Conservation (phyloP, 129 eudicot genomes). For the Arctium lappa region DNA sequence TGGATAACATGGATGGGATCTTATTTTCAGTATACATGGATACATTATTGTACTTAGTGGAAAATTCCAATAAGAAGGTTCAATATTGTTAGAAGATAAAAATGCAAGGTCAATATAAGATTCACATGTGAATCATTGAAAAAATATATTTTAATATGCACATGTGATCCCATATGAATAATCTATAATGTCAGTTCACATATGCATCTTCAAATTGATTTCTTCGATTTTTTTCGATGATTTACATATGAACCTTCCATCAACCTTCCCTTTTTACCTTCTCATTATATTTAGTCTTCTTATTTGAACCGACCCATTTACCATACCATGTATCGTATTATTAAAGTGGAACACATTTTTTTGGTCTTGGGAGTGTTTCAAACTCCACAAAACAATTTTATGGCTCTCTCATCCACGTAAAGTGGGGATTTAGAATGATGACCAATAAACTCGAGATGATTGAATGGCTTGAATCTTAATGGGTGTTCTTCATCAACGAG, state of each 20-base stretch:
- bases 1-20: not conserved
- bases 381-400: not conserved
- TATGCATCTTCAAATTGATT: not conserved
- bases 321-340: not conserved
- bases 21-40: no score
- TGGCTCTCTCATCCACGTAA: not conserved
- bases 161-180: not conserved
- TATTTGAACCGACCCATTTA: not conserved
- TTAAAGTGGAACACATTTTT: not conserved
- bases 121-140: not conserved
- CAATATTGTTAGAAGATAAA: no score
- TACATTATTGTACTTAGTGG: not conserved
- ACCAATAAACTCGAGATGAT: not conserved
- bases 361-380: not conserved
- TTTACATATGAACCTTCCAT: not conserved
- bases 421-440: not conserved
- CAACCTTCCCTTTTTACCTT: not conserved
- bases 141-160: no score
- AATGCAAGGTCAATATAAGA: not conserved
- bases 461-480: not conserved
- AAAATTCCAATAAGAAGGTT: not conserved
- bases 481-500: constrained; percentile 23
- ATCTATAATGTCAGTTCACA: not conserved
- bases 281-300: no score
- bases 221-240: no score